phyloP scores from a whole-genome alignment of 768 basidiomycete species.

The Roridomyces roridus region DNA sequence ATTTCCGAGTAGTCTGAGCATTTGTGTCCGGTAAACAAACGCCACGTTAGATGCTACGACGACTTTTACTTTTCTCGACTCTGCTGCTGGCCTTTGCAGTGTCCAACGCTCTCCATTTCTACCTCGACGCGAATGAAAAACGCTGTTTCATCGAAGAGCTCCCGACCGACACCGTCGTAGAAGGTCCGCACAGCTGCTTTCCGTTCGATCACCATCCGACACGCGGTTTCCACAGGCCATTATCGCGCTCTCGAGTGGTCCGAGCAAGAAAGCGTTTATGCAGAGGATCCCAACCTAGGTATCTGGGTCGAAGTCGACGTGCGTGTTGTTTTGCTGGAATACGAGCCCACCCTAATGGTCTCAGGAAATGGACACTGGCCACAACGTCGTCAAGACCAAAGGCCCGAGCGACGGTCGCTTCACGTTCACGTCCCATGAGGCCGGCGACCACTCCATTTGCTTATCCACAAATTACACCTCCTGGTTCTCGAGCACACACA shows the following conservation, averaged over 20 bases:
- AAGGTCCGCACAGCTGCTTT: conserved; percentile 60
- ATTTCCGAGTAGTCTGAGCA: no score
- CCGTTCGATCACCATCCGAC: not conserved
- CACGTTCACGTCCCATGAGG: conserved; percentile 97
- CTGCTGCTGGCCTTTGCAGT: conserved; percentile 48
- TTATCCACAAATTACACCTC: conserved; percentile 91
- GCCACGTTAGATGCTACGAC: conserved; percentile 23
- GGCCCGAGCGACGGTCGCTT: conserved; percentile 91
- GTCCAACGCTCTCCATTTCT: conserved; percentile 89
- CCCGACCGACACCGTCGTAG: conserved; percentile 92
- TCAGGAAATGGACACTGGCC: conserved; percentile 86
- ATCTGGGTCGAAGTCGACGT: conserved; percentile 93
- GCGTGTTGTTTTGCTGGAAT: conserved; percentile 33
- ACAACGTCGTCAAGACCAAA: conserved; percentile 86
- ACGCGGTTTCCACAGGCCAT: conserved; percentile 65
- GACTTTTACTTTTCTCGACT: conserved; percentile 37
- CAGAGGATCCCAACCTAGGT: conserved; percentile 77
- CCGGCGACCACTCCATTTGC: conserved; percentile 97
- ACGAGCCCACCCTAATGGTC: not conserved
- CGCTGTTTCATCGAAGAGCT: conserved; percentile 97
- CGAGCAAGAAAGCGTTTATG: conserved; percentile 71
- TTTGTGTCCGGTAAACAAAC: not conserved
- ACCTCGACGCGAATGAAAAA: conserved; percentile 92
- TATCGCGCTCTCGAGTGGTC: conserved; percentile 94
- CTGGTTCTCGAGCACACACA: conserved; percentile 87